Evolutionary conservation across 1,284 basidiomycete genomes (phyloP).

Genomic region (Xerocomus amazonicus): DNA sequence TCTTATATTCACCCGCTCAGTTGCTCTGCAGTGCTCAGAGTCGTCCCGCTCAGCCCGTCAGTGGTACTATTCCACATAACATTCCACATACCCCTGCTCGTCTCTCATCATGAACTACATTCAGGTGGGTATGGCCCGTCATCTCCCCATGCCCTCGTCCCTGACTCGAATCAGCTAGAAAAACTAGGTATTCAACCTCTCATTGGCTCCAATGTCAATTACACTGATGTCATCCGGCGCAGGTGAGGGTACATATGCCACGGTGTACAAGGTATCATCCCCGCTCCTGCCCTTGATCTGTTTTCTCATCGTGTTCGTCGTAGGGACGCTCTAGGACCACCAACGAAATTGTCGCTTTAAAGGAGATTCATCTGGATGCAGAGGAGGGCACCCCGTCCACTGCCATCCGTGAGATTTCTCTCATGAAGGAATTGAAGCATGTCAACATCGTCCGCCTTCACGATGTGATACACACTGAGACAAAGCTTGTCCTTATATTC

Average conservation of each 20-base stretch:
- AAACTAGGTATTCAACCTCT: conserved; percentile 27
- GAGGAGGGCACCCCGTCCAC: conserved; percentile 95
- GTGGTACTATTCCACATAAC: background rate
- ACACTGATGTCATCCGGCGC: conserved; percentile 10
- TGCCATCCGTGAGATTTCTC: conserved; percentile 91
- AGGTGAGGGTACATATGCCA: conserved; percentile 87
- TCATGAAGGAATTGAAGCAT: conserved; percentile 97
- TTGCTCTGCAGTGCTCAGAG: conserved; percentile 1
- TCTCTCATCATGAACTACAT: conserved; percentile 32
- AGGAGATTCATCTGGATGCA: conserved; percentile 94
- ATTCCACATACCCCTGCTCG: background rate
- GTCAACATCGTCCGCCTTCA: conserved; percentile 94
- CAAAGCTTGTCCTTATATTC: conserved; percentile 97
- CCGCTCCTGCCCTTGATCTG: background rate
- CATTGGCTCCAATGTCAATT: conserved; percentile 1
- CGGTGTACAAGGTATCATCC: conserved; percentile 78
- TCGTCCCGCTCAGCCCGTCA: background rate
- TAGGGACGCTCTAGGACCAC: conserved; percentile 83
- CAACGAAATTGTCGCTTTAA: conserved; percentile 87
- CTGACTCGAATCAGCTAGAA: conserved; percentile 28
- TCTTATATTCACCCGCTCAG: too few relatives aligned
- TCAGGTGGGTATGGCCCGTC: conserved; percentile 20
- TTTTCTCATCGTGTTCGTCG: conserved; percentile 11
- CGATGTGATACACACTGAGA: conserved; percentile 98
- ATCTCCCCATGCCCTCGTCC: background rate